A percentile compares a stretch with the other conserved stretches of the same genome.
Conservation (phyloP, 495 filamentous ascomycete genomes). For the Penicillium simplicissimum region DNA sequence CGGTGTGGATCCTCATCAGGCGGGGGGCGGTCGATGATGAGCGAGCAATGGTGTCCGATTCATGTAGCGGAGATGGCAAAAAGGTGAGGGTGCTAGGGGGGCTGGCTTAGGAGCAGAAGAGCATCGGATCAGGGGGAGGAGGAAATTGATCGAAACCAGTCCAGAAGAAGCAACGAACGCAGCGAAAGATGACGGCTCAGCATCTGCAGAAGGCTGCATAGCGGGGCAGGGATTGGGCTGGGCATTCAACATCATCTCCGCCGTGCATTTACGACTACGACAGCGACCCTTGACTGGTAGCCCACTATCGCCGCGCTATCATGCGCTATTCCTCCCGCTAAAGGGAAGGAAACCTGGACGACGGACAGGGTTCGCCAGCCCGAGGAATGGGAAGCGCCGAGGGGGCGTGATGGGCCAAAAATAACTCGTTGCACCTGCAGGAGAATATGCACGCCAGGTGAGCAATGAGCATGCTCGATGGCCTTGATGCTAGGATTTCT, state of each 20-base stretch:
- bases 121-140: neutral
- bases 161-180: slow-evolving; percentile 5
- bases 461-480: slow-evolving; percentile 22
- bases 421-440: slow-evolving; percentile 34
- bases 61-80: slow-evolving; percentile 1
- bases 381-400: slow-evolving; percentile 21
- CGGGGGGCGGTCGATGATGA: neutral
- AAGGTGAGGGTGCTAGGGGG: neutral
- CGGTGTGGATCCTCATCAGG: slow-evolving; percentile 16
- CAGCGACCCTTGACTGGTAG: neutral
- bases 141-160: neutral
- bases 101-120: neutral
- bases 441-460: slow-evolving; percentile 25
- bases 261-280: neutral
- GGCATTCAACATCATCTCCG: neutral
- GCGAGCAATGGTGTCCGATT: neutral
- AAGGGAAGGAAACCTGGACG: neutral
- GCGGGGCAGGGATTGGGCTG: slow-evolving; percentile 3
- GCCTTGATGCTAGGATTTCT: neutral
- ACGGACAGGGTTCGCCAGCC: neutral
- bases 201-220: neutral
- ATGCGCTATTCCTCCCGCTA: neutral
- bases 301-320: slow-evolving; percentile 1
- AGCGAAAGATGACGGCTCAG: slow-evolving; percentile 1
- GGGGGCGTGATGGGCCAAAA: slow-evolving; percentile 27